Base-by-base conservation (phyloP, 2,329 filamentous ascomycete species). In the Pyrenochaeta sp. region DNA sequence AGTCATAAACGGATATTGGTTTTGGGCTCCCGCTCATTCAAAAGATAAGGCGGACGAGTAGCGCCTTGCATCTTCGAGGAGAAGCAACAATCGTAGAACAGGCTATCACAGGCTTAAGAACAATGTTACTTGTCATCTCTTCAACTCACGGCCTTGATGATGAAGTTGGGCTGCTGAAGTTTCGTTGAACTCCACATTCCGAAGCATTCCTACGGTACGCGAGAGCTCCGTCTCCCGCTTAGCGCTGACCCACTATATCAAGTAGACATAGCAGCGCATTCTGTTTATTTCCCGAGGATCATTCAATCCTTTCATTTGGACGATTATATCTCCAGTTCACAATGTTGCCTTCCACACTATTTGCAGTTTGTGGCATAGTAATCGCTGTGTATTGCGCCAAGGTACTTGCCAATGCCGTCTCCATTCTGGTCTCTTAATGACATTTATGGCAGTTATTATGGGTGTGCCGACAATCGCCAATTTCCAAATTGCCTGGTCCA, bases 401-500 rank as follows among this genome's bases (percentile, higher is more conserved):
- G 30, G 42, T 45, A n/a, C n/a, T n/a, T n/a, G n/a, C n/a, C n/a
- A n/a, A n/a, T n/a, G n/a, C n/a, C n/a, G n/a, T n/a, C n/a, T n/a
- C n/a, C n/a, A n/a, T n/a, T n/a, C n/a, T 18, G 7, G 30, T 15
- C 29, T 23, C 9, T 20, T 5, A 39, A 9, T 39, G 14, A 37
- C 18, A 23, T 27, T 27, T 15, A 49, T 36, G 18, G 7, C 29
- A 48, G 45, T 7, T 46, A 1, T 21, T 55, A 15, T 55, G 48
- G 55, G 46, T 10, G 15, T 47, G 39, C 2, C 45, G 40, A 3
- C 44, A 23, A 29, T 60, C 56, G 2, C 40, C 56, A 14, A 17
- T 60, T 2, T 49, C 59, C 7, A 58, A 58, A 21, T 27, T 73
- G 6, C 71, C 70, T n/a, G 71, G 71, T 2, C 66, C 71, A 27